Evolutionary conservation across 306 rosid genomes (phyloP), one percentile per base, ranked within the genome.

Genomic region (Vicia sativa): DNA sequence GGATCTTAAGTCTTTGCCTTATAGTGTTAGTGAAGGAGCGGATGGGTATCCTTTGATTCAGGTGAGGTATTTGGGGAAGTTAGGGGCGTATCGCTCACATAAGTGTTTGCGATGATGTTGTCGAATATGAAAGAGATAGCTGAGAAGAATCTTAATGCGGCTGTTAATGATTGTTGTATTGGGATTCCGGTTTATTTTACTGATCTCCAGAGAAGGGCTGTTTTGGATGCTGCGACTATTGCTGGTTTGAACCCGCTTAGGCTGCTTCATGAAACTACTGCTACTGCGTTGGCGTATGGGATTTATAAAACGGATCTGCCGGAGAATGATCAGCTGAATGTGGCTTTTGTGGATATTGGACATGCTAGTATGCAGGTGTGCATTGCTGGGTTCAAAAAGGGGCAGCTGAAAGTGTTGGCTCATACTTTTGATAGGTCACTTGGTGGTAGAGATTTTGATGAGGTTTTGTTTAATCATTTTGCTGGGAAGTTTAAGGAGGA

Each of bases 341-440:
- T 93, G 73, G 99, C 92, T 1, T 93, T 93, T 73, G 91, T 93
- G 35, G 99, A 93, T 54, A 68, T 93, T 80, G 99, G 99, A 3
- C 99, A 93, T 81, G 89, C 87, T 45, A 90, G 95, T 85, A 87
- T 90, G 96, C 99, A 93, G 74, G 99, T 93, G 2, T 93, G 97
- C 70, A 85, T 93, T 77, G 96, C 92, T 63, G 99, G 97, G 2
- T 90, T 83, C 72, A 90, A 88, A 66, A 90, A 85, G 78, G 99
- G 99, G 44, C 99, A 90, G 84, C 73, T 93, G 73, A 90, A 84
- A 74, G 80, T 93, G 35, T 74, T 93, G 82, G 80, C 99, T 65
- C 99, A 93, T 84, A 56, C 95, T 1, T 87, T 57, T 50, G 99
- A 93, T 67, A 85, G 81, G 75, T 85, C 95, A 41, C 74, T 93